Evolutionary conservation across 1,284 basidiomycete species (phyloP).

Genomic region (Coniferiporia sulphurascens): DNA sequence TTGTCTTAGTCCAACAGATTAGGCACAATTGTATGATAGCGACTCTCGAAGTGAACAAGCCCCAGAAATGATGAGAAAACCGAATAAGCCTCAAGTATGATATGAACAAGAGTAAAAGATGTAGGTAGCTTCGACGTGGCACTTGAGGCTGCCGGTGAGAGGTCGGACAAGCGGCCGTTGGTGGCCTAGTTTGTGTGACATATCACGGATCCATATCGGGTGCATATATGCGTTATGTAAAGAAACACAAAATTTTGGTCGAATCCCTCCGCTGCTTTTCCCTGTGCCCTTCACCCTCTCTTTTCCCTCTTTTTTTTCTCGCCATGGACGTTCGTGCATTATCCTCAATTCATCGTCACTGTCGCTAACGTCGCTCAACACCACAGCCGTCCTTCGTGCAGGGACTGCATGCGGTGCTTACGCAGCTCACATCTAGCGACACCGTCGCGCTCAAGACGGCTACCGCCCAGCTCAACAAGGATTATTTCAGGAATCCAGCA

Average conservation of each 20-base stretch:
- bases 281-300: neutral
- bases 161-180: no score
- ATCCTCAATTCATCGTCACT: neutral
- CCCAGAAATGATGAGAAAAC: no score
- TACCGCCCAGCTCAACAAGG: slow-evolving; percentile 84
- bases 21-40: no score
- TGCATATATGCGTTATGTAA: neutral
- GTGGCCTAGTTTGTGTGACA: no score
- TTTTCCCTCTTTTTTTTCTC: neutral
- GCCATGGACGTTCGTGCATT: slow-evolving; percentile 15
- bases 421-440: slow-evolving; percentile 83
- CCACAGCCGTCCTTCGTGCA: slow-evolving; percentile 64
- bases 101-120: no score
- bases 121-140: no score
- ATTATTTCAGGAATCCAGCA: slow-evolving; percentile 87
- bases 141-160: no score
- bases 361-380: neutral
- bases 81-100: no score
- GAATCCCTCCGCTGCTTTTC: neutral
- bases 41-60: no score
- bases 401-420: slow-evolving; percentile 77
- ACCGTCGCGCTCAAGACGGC: slow-evolving; percentile 89
- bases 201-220: no score
- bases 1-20: no score
- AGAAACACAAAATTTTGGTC: slow-evolving; percentile 1